Evolutionary conservation across 106 monocot genomes (phyloP).

Genomic region (Platanthera guangdongensis): DNA sequence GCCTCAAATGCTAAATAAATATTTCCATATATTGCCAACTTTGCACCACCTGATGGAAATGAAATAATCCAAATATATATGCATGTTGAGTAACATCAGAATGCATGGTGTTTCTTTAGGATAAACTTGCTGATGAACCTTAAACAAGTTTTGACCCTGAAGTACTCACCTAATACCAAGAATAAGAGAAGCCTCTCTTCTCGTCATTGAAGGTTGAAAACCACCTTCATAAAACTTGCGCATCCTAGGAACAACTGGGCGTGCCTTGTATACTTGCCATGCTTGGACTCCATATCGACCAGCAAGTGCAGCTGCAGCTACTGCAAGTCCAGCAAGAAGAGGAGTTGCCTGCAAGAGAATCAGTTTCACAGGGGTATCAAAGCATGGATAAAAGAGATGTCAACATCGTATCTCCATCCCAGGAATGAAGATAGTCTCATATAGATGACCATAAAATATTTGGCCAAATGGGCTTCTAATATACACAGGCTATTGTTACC

Average conservation of each 20-base stretch:
- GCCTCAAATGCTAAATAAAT: neutral
- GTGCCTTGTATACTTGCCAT: conserved; percentile 77
- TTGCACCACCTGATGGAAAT: neutral
- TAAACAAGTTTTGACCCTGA: neutral
- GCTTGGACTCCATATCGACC: conserved; percentile 81
- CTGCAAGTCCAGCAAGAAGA: conserved; percentile 75
- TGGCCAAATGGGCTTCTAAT: too few relatives aligned
- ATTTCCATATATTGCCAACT: neutral
- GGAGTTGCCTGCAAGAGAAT: conserved; percentile 53
- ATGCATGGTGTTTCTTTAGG: neutral
- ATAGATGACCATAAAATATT: too few relatives aligned
- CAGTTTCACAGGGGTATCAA: neutral
- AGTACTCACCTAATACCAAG: conserved; percentile 64
- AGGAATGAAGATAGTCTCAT: too few relatives aligned
- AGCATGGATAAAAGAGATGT: neutral
- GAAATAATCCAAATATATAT: neutral
- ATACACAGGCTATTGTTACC: too few relatives aligned
- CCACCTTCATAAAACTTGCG: conserved; percentile 95
- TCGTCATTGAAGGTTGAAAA: conserved; percentile 76
- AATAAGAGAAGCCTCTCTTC: conserved; percentile 85
- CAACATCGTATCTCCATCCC: neutral
- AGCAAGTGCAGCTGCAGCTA: conserved; percentile 82
- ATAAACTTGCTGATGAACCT: neutral
- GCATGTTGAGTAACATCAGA: neutral
- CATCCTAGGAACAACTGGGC: conserved; percentile 67